Conservation (phyloP, 495 filamentous ascomycete genomes). For the Podospora tetraspora region DNA sequence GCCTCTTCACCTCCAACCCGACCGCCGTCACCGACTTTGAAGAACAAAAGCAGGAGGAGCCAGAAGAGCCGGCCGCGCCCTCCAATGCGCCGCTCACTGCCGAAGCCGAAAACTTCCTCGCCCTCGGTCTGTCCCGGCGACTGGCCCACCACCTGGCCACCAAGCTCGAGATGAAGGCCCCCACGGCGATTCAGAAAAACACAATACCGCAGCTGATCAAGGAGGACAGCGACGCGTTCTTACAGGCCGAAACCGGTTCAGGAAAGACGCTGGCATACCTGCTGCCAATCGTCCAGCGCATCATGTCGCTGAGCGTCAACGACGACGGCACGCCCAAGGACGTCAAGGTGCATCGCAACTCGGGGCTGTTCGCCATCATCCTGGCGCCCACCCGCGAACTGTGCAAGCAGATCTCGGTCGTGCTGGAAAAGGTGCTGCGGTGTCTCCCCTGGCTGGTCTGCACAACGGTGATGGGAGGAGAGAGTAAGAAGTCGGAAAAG, state of each 20-base stretch:
- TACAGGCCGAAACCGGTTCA: slow-evolving; percentile 95
- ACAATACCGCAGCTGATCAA: slow-evolving; percentile 69
- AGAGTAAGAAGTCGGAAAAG: slow-evolving; percentile 97
- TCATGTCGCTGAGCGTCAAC: slow-evolving; percentile 65
- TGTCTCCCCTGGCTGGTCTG: slow-evolving; percentile 85
- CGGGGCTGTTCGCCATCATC: slow-evolving; percentile 87
- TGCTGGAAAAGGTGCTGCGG: slow-evolving; percentile 73
- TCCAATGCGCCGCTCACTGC: slow-evolving; percentile 92
- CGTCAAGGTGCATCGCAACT: slow-evolving; percentile 62
- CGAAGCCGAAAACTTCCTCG: slow-evolving; percentile 75
- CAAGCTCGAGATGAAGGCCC: slow-evolving; percentile 82
- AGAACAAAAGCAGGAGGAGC: slow-evolving; percentile 36
- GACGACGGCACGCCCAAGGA: slow-evolving; percentile 41
- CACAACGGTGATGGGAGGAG: slow-evolving; percentile 88
- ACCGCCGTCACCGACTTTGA: slow-evolving; percentile 52
- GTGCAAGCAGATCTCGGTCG: slow-evolving; percentile 83
- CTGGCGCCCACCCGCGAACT: slow-evolving; percentile 89
- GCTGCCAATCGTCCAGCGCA: slow-evolving; percentile 81
- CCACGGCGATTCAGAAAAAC: slow-evolving; percentile 89
- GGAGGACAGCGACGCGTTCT: slow-evolving; percentile 85
- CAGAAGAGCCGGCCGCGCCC: slow-evolving; percentile 56
- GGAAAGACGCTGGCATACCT: slow-evolving; percentile 95
- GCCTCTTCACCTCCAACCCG: slow-evolving; percentile 87
- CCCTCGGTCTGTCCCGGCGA: slow-evolving; percentile 68
- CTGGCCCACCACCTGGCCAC: slow-evolving; percentile 77